Evolutionary conservation across 2,329 filamentous ascomycete genomes (phyloP).

Genomic region (Plectosphaerella sp.): DNA sequence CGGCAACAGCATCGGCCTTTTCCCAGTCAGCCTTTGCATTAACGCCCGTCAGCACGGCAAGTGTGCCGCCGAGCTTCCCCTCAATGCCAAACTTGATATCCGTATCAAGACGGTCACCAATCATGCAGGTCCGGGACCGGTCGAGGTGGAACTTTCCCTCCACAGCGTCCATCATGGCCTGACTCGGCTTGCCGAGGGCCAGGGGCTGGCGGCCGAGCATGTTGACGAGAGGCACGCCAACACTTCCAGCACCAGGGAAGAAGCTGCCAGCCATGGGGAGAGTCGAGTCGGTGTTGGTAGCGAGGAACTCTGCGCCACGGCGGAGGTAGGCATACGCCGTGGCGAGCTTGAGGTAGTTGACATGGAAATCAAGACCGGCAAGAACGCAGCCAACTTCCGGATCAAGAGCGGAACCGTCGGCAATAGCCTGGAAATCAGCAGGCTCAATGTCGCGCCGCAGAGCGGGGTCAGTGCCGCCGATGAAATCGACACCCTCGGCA

Average conservation of each 20-base stretch:
- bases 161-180: conserved; percentile 99
- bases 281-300: conserved; percentile 90
- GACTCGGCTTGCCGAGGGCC: conserved; percentile 87
- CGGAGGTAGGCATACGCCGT: conserved; percentile 82
- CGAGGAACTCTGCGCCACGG: conserved; percentile 79
- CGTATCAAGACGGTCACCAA: conserved; percentile 89
- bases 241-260: conserved; percentile 87
- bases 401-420: conserved; percentile 72
- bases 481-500: conserved; percentile 71
- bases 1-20: conserved; percentile 59
- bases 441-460: conserved; percentile 74
- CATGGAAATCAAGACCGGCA: conserved; percentile 85
- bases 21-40: conserved; percentile 80
- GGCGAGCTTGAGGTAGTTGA: conserved; percentile 90
- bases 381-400: conserved; percentile 87
- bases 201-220: conserved; percentile 67
- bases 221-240: conserved; percentile 71
- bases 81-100: conserved; percentile 95
- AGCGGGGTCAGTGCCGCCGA: conserved; percentile 81
- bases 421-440: conserved; percentile 75
- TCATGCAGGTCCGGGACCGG: conserved; percentile 83
- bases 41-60: conserved; percentile 89
- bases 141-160: conserved; percentile 94
- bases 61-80: conserved; percentile 82
- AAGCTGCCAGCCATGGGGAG: conserved; percentile 76